A percentile compares a stretch with the other conserved stretches of the same genome.
Conservation (phyloP, 1,284 basidiomycete species). For the Athelia psychrophila region DNA sequence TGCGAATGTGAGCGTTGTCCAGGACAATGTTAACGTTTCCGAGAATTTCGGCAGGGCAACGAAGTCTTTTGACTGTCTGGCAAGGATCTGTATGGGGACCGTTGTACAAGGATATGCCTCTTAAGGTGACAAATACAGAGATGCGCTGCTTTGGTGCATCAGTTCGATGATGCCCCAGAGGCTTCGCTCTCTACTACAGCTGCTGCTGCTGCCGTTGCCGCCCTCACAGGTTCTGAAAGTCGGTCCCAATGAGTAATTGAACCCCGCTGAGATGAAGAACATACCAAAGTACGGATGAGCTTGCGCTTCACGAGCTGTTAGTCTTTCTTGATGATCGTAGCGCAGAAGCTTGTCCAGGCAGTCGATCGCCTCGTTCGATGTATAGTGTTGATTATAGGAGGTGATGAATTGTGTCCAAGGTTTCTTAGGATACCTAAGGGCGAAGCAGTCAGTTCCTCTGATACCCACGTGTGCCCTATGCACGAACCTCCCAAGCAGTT, state of each 20-base stretch:
- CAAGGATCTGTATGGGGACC: slow-evolving; percentile 28
- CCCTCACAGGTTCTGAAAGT: slow-evolving; percentile 19
- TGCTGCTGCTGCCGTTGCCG: slow-evolving; percentile 63
- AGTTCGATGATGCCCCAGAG: slow-evolving; percentile 56
- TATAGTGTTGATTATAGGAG: slow-evolving; percentile 94
- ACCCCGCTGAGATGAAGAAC: background rate
- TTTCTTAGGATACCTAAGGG: slow-evolving; percentile 81
- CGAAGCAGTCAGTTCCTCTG: slow-evolving; percentile 8
- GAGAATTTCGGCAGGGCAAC: background rate
- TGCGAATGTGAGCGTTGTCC: slow-evolving; percentile 29
- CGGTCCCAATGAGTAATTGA: slow-evolving; percentile 8
- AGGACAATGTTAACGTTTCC: slow-evolving; percentile 15
- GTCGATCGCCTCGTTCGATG: slow-evolving; percentile 96
- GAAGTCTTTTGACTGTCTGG: too few relatives aligned
- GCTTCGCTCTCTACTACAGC: slow-evolving; percentile 73
- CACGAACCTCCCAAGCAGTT: slow-evolving; percentile 75
- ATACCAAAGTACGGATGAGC: slow-evolving; percentile 86
- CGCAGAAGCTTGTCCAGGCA: slow-evolving; percentile 94
- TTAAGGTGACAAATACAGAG: slow-evolving; percentile 20
- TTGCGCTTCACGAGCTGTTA: slow-evolving; percentile 92
- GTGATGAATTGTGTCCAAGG: slow-evolving; percentile 94
- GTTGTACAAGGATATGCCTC: slow-evolving; percentile 24
- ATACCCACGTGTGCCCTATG: background rate
- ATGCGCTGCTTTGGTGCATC: slow-evolving; percentile 10
- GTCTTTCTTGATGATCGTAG: slow-evolving; percentile 95